A percentile compares a stretch with the other conserved stretches of the same genome.
phyloP scores from a whole-genome alignment of 768 basidiomycete species.

The Phylloporus sp. region DNA sequence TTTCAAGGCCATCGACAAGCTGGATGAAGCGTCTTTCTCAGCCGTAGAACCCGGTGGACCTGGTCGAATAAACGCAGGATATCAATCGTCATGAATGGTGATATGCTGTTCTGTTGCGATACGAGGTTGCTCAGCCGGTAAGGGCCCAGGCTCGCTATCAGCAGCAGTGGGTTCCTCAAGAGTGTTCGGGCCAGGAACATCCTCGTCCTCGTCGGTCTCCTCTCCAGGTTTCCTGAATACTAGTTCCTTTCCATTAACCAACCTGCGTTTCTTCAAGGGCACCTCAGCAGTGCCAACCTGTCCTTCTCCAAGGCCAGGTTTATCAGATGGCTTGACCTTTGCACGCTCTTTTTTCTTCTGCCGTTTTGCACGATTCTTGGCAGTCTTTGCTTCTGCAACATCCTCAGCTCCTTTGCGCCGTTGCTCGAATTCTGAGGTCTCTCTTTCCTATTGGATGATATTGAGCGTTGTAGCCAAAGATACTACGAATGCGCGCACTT shows the following conservation, averaged over 20 bases:
- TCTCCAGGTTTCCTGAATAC: conserved; percentile 53
- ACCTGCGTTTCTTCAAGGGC: conserved; percentile 73
- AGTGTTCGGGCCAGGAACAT: neutral
- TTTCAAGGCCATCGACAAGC: no score
- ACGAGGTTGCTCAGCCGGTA: conserved; percentile 6
- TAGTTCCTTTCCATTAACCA: conserved; percentile 76
- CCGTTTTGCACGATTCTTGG: conserved; percentile 91
- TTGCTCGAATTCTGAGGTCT: conserved; percentile 68
- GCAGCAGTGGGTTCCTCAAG: conserved; percentile 1
- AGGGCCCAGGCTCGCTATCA: conserved; percentile 1
- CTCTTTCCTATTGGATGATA: conserved; percentile 52
- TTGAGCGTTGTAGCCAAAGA: neutral
- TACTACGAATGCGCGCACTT: conserved; percentile 44
- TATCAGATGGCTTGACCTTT: conserved; percentile 40
- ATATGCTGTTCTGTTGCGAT: conserved; percentile 39
- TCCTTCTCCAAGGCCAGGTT: conserved; percentile 25
- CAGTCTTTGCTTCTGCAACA: conserved; percentile 79
- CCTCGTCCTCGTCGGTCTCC: conserved; percentile 41
- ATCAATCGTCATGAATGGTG: conserved; percentile 47
- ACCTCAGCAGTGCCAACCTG: conserved; percentile 29
- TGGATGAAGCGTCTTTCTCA: no score
- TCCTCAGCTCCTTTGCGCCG: conserved; percentile 71
- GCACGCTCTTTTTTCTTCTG: conserved; percentile 85
- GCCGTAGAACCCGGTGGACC: no score
- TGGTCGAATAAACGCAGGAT: no score